These are phyloP conservation scores for Cercospora citrullina DNA, from an alignment of 2,329 filamentous ascomycete genomes.

Conservation along the genomic window DNA sequence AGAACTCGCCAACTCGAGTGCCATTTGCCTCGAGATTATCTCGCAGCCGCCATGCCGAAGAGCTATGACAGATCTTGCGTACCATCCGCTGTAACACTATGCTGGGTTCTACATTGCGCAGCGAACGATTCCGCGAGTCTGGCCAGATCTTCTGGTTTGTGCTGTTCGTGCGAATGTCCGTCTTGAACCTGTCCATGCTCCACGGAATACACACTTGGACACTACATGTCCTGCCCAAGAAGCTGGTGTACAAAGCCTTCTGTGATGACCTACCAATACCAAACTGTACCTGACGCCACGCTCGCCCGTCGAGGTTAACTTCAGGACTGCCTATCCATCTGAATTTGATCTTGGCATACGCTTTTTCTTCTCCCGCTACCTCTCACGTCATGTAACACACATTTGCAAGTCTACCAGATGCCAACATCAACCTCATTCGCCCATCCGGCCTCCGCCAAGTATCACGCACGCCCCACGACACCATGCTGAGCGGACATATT, in stretches of 20 bases:
- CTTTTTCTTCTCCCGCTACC: not conserved
- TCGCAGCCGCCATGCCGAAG: not conserved
- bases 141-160: not conserved
- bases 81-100: not conserved
- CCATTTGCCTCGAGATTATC: not conserved
- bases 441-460: not conserved
- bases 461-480: not conserved
- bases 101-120: not conserved
- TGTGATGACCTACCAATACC: not conserved
- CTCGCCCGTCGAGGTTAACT: not conserved
- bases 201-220: no score
- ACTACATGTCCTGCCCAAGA: not conserved
- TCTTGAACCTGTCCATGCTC: no score
- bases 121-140: not conserved
- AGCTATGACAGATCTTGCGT: not conserved
- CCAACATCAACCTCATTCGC: not conserved
- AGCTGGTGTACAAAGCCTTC: not conserved
- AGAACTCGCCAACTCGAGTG: not conserved
- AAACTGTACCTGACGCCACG: not conserved
- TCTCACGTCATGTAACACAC: not conserved
- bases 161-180: not conserved
- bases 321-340: not conserved
- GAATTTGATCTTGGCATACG: not conserved
- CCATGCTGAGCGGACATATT: not conserved
- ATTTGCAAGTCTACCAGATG: not conserved